Conservation (phyloP, 2,329 filamentous ascomycete species). For the Karstenula rhodostoma region DNA sequence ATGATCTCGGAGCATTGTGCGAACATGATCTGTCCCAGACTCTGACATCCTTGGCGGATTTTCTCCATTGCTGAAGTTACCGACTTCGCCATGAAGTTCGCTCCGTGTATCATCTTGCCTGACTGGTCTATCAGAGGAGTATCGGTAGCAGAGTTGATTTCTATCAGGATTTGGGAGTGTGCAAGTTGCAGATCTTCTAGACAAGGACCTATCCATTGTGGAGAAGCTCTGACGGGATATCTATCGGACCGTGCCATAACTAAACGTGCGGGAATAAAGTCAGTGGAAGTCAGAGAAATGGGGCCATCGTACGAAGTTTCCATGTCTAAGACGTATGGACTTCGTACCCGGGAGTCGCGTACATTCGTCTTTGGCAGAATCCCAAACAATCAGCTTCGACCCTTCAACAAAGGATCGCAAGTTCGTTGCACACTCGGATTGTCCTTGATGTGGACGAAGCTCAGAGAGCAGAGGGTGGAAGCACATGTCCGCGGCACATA, state of each 20-base stretch:
- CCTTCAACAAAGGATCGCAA: conserved; percentile 32
- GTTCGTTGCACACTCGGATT: conserved; percentile 47
- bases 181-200: conserved; percentile 70
- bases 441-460: conserved; percentile 67
- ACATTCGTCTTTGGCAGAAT: conserved; percentile 9
- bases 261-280: no score
- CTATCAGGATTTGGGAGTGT: conserved; percentile 63
- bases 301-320: no score
- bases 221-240: conserved; percentile 69
- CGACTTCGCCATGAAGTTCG: conserved; percentile 72
- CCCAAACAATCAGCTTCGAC: conserved; percentile 28
- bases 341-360: no score
- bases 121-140: conserved; percentile 67
- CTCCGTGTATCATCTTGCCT: conserved; percentile 64
- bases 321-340: no score
- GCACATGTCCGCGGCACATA: conserved; percentile 64
- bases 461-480: conserved; percentile 67
- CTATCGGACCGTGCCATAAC: conserved; percentile 61
- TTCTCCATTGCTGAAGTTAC: conserved; percentile 74
- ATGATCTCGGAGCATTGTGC: conserved; percentile 70
- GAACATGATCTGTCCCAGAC: conserved; percentile 70
- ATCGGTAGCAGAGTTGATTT: conserved; percentile 73
- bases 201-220: conserved; percentile 73
- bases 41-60: conserved; percentile 58
- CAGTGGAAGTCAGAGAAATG: no score